Conservation (phyloP, 2,329 filamentous ascomycete genomes). For the Lachnellula arida region DNA sequence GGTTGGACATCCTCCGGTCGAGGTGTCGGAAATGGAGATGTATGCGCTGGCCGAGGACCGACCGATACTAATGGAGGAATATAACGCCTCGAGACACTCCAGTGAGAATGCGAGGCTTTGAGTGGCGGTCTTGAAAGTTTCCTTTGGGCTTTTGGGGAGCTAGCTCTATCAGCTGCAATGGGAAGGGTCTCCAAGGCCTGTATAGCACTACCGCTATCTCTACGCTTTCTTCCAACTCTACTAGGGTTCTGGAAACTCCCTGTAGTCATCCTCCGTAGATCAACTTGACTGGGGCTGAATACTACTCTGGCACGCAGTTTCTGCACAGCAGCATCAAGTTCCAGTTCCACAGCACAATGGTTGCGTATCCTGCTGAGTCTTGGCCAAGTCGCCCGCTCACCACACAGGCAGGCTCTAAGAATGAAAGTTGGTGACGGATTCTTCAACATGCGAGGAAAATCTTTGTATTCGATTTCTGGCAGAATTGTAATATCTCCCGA, state of each 20-base stretch:
- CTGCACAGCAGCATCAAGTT: slow-evolving; percentile 71
- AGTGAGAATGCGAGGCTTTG: slow-evolving; percentile 18
- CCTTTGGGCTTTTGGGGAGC: slow-evolving; percentile 4
- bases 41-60: slow-evolving; percentile 12
- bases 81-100: slow-evolving; percentile 10
- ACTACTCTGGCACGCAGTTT: slow-evolving; percentile 58
- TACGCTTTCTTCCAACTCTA: slow-evolving; percentile 17
- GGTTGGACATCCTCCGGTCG: slow-evolving; percentile 5
- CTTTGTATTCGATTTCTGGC: slow-evolving; percentile 68
- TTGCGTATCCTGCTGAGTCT: slow-evolving; percentile 81
- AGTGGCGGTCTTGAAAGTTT: slow-evolving; percentile 19
- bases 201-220: slow-evolving; percentile 19
- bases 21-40: slow-evolving; percentile 15
- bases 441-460: slow-evolving; percentile 71
- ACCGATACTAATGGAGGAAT: slow-evolving; percentile 8
- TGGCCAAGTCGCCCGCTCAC: slow-evolving; percentile 88
- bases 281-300: slow-evolving; percentile 32
- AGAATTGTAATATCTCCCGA: slow-evolving; percentile 94
- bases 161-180: slow-evolving; percentile 12
- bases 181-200: slow-evolving; percentile 3
- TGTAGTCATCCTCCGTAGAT: slow-evolving; percentile 28
- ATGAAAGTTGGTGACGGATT: slow-evolving; percentile 89
- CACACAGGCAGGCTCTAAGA: slow-evolving; percentile 68
- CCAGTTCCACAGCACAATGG: slow-evolving; percentile 82
- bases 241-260: slow-evolving; percentile 9